phyloP scores from a whole-genome alignment of 2,329 filamentous ascomycete genomes.

The Didymosphaeria variabile region DNA sequence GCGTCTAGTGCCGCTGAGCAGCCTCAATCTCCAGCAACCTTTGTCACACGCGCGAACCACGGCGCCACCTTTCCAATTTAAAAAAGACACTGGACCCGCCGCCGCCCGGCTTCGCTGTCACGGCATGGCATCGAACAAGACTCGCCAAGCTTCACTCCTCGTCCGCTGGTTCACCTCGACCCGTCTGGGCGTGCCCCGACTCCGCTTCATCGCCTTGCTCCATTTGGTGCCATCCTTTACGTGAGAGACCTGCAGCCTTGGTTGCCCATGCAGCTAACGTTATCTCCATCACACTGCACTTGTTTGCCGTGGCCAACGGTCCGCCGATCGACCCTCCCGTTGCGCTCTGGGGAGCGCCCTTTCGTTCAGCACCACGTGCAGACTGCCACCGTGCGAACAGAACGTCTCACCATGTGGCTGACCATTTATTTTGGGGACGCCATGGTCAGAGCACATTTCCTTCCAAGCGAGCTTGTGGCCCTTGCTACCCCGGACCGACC shows the following conservation, averaged over 20 bases:
- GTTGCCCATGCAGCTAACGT: slow-evolving; percentile 1
- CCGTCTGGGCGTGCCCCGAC: background rate
- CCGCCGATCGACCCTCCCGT: slow-evolving; percentile 16
- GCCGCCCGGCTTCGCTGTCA: slow-evolving; percentile 17
- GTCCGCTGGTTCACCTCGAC: background rate
- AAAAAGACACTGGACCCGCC: slow-evolving; percentile 19
- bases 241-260: background rate
- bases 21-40: slow-evolving; percentile 17
- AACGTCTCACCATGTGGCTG: background rate
- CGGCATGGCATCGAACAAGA: slow-evolving; percentile 24
- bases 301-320: background rate
- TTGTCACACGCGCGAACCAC: slow-evolving; percentile 18
- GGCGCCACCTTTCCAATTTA: slow-evolving; percentile 13
- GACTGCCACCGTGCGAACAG: background rate
- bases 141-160: slow-evolving; percentile 37
- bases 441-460: background rate
- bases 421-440: background rate
- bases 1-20: slow-evolving; percentile 6
- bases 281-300: slow-evolving; percentile 1
- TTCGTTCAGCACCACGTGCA: background rate
- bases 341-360: background rate
- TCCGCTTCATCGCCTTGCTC: background rate
- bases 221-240: background rate
- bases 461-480: background rate
- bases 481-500: background rate